Evolutionary conservation across 176 grass and related monocot genomes (phyloP).

Genomic region (Phoenix dactylifera): DNA sequence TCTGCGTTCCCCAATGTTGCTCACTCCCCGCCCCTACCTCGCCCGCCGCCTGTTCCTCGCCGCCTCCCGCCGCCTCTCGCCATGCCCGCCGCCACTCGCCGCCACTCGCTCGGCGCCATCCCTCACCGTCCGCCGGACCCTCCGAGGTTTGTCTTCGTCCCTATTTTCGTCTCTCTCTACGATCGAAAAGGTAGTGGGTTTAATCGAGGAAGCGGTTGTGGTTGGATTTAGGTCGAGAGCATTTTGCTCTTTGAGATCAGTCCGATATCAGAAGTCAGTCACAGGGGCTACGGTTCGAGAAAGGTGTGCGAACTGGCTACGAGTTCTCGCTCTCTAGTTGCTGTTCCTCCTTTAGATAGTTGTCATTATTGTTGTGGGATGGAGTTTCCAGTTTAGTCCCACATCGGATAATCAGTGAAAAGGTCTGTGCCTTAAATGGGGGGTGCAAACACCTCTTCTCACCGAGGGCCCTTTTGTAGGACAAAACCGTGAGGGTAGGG

Average conservation of each 20-base stretch:
- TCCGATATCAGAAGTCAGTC: too few species aligned
- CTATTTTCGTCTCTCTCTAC: neutral
- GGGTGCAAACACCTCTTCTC: too few species aligned
- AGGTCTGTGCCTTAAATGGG: too few species aligned
- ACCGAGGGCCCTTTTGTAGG: too few species aligned
- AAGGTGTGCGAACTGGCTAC: too few species aligned
- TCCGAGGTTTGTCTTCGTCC: conserved; percentile 8
- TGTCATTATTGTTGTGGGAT: too few species aligned
- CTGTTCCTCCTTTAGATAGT: too few species aligned
- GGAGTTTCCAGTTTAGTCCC: too few species aligned
- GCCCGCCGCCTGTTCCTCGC: conserved; percentile 29
- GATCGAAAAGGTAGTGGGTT: neutral
- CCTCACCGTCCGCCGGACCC: neutral
- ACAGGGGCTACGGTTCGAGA: too few species aligned
- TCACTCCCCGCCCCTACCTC: conserved; percentile 14
- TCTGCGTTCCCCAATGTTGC: neutral
- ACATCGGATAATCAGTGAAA: too few species aligned
- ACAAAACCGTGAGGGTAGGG: too few species aligned
- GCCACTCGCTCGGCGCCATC: conserved; percentile 29
- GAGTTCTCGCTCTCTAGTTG: too few species aligned
- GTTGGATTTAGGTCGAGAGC: neutral
- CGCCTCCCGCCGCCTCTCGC: conserved; percentile 2
- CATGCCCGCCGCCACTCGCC: conserved; percentile 14
- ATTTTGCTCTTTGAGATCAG: neutral
- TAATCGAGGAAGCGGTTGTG: neutral